Percentiles rank a stretch among this genome's conserved stretches.
These are phyloP conservation scores for Claviceps humidiphila DNA, from an alignment of 2,329 filamentous ascomycete species.

Conservation along the genomic window DNA sequence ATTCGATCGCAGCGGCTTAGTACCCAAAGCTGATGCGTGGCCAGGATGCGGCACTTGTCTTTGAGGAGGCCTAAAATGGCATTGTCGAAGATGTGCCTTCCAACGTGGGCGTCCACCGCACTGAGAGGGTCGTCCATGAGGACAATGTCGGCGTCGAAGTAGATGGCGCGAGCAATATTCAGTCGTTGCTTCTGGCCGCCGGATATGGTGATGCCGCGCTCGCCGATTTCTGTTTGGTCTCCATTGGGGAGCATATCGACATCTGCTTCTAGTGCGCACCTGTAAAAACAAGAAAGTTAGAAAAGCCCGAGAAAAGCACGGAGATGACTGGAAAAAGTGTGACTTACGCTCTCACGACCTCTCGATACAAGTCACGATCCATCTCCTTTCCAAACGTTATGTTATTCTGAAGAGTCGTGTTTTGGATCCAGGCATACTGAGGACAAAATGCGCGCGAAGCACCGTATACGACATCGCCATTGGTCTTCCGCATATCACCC, in stretches of 20 bases:
- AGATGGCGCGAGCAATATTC: constrained; percentile 76
- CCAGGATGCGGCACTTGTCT: constrained; percentile 80
- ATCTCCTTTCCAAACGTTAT: constrained; percentile 78
- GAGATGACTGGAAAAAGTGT: not conserved
- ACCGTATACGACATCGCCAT: constrained; percentile 60
- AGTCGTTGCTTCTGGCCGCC: constrained; percentile 91
- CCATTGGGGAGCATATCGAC: constrained; percentile 86
- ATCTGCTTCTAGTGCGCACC: constrained; percentile 73
- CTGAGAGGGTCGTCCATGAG: constrained; percentile 58
- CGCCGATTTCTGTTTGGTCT: constrained; percentile 85
- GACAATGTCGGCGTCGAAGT: constrained; percentile 56
- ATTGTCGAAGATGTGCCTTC: constrained; percentile 75
- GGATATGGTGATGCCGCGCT: constrained; percentile 88
- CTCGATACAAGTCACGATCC: constrained; percentile 64
- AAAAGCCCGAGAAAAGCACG: not conserved
- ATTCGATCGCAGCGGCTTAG: constrained; percentile 83
- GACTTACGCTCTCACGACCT: constrained; percentile 61
- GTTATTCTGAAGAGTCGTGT: constrained; percentile 74
- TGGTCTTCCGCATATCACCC: constrained; percentile 82
- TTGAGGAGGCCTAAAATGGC: constrained; percentile 82
- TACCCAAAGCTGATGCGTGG: constrained; percentile 91
- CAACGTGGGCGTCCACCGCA: constrained; percentile 57
- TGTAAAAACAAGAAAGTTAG: constrained; percentile 10
- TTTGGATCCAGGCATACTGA: constrained; percentile 97
- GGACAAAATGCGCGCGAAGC: constrained; percentile 82